Percentiles rank a stretch among this genome's conserved stretches.
Evolutionary conservation across 495 filamentous ascomycete genomes (phyloP).

Genomic region (Talaromyces wortmannii): DNA sequence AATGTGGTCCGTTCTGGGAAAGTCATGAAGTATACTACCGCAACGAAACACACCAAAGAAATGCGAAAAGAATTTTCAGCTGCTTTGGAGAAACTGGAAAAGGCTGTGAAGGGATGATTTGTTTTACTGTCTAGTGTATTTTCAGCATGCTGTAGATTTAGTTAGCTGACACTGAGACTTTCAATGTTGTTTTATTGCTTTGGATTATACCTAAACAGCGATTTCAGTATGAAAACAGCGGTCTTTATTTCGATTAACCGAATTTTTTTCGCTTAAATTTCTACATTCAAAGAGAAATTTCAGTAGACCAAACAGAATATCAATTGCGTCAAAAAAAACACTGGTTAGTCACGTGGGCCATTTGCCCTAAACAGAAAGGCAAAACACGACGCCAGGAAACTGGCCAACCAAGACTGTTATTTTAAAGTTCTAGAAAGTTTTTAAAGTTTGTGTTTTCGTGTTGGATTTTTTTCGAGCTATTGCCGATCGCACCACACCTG

Average conservation of each 20-base stretch:
- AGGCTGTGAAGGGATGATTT: slow-evolving; percentile 24
- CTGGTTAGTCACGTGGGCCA: background rate
- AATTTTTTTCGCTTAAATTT: background rate
- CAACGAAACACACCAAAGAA: slow-evolving; percentile 32
- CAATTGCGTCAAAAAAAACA: background rate
- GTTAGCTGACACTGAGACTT: no score
- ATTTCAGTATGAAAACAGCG: no score
- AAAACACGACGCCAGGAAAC: no score
- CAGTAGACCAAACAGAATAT: no score
- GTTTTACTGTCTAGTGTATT: background rate
- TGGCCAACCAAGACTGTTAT: no score
- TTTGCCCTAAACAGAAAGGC: background rate
- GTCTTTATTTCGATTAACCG: background rate
- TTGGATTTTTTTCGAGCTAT: no score
- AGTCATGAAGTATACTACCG: slow-evolving; percentile 39
- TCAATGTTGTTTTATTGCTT: no score
- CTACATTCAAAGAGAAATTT: no score
- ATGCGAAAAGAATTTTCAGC: slow-evolving; percentile 51
- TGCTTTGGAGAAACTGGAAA: slow-evolving; percentile 46
- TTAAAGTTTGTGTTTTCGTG: no score
- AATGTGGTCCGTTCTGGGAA: slow-evolving; percentile 34
- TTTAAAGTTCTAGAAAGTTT: no score
- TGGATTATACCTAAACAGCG: no score
- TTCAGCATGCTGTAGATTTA: background rate
- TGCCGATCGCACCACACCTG: no score